These are phyloP conservation scores for Brassica napus DNA, from an alignment of 345 rosid genomes.

Conservation along the genomic window Da-Ae NC_063448.1:15081501-15082000, in stretches of 20 bases:
- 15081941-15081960: slow-evolving; percentile 10
- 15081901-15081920: not conserved
- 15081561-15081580: no score
- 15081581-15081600: not conserved
- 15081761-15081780: slow-evolving; percentile 33
- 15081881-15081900: slow-evolving; percentile 35
- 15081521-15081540: not conserved
- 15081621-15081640: not conserved
- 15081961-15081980: not conserved
- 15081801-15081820: not conserved
- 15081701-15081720: not conserved
- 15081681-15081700: not conserved
- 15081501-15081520: not conserved
- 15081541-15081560: not conserved
- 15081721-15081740: slow-evolving; percentile 19
- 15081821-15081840: not conserved
- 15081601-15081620: not conserved
- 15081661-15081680: not conserved
- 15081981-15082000: slow-evolving; percentile 35
- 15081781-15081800: slow-evolving; percentile 43
- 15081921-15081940: slow-evolving; percentile 20
- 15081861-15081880: slow-evolving; percentile 41
- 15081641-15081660: not conserved
- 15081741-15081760: slow-evolving; percentile 15
- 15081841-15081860: not conserved